phyloP scores from a whole-genome alignment of 2,329 filamentous ascomycete genomes.

The Exophiala dermatitidis region DNA sequence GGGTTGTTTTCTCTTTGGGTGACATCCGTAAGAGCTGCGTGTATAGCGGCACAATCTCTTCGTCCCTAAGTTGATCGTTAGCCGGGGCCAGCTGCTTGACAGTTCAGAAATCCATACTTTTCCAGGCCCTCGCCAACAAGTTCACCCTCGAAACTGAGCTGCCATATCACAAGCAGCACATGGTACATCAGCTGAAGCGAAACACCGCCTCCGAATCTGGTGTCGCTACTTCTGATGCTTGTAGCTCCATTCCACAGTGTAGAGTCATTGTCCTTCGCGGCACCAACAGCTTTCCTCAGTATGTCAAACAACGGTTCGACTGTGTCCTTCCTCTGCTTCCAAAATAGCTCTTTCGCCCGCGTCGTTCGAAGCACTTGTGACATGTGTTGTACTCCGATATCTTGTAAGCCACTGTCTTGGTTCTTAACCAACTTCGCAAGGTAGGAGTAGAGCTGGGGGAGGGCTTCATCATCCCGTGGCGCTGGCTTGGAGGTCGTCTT shows the following conservation, averaged over 20 bases:
- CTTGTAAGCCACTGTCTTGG: constrained; percentile 81
- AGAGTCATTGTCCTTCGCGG: constrained; percentile 61
- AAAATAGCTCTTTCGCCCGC: constrained; percentile 73
- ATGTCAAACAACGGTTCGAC: constrained; percentile 75
- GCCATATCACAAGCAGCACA: constrained; percentile 88
- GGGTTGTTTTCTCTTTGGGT: constrained; percentile 95
- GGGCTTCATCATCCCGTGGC: constrained; percentile 61
- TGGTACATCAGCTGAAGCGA: constrained; percentile 91
- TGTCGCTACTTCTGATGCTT: constrained; percentile 59
- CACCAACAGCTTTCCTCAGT: constrained; percentile 64
- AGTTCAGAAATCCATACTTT: constrained; percentile 52
- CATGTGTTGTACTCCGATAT: constrained; percentile 89
- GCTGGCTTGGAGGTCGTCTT: constrained; percentile 53
- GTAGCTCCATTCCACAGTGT: constrained; percentile 45
- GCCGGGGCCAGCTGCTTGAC: constrained; percentile 12
- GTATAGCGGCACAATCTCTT: constrained; percentile 85
- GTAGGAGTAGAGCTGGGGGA: constrained; percentile 78
- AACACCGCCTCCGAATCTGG: constrained; percentile 63
- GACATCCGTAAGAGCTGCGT: constrained; percentile 87
- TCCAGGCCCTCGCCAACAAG: constrained; percentile 72
- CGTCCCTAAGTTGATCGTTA: constrained; percentile 55
- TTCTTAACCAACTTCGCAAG: constrained; percentile 76
- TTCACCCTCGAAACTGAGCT: constrained; percentile 80
- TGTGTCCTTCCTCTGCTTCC: constrained; percentile 82
- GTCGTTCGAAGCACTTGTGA: constrained; percentile 73